Evolutionary conservation across 129 eudicot species (phyloP).

Genomic region (Rutidosis leptorrhynchoides): DNA sequence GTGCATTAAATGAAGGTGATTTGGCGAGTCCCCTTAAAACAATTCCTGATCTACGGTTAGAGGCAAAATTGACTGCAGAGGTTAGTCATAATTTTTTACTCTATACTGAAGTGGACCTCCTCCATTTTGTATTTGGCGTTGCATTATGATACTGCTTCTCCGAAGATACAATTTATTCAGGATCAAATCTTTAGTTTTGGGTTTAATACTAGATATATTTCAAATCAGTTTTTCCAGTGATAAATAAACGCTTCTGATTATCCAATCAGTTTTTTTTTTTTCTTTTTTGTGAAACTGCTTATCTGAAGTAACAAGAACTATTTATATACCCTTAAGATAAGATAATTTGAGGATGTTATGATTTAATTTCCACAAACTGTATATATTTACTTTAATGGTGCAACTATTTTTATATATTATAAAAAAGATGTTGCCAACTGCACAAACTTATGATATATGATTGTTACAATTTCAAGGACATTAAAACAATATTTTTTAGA

Average conservation of each 20-base stretch:
- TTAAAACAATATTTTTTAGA: background rate
- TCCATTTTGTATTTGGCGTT: background rate
- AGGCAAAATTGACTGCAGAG: slow-evolving; percentile 89
- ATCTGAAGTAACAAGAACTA: background rate
- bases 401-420: background rate
- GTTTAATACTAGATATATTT: slow-evolving; percentile 12
- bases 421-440: background rate
- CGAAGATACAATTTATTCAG: background rate
- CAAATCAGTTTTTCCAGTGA: too few relatives aligned
- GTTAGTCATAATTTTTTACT: slow-evolving; percentile 38
- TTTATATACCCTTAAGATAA: background rate
- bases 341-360: background rate
- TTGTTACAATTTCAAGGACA: background rate
- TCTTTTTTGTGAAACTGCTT: background rate
- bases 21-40: slow-evolving; percentile 41
- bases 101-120: slow-evolving; percentile 12
- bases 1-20: slow-evolving; percentile 34
- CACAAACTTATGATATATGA: background rate
- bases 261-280: too few relatives aligned
- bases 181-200: slow-evolving; percentile 4
- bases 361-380: background rate
- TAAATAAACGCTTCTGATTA: too few relatives aligned
- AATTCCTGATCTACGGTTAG: slow-evolving; percentile 77
- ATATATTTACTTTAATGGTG: background rate
- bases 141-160: background rate